Evolutionary conservation across 495 filamentous ascomycete species (phyloP), one percentile per base, ranked within the genome.

Genomic region (Coniosporium apollinis): DNA sequence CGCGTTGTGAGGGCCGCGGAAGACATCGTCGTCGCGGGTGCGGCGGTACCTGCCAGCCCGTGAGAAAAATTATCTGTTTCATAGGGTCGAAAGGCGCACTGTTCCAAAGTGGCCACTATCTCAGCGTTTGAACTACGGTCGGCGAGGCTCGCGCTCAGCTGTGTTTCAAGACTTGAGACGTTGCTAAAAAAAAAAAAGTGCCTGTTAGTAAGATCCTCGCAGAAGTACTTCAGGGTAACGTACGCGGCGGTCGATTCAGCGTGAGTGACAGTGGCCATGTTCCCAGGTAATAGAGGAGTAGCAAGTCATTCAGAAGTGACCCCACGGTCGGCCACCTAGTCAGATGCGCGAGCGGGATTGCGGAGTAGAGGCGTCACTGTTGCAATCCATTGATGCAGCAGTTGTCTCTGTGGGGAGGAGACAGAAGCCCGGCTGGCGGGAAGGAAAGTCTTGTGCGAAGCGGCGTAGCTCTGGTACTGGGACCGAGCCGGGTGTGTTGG

Each of bases 1-100:
- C 14, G 82, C 78, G 54, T 71, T 68, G 39, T 77, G 69, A 46
- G 85, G 74, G 51, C 92, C 78, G 48, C 64, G 49, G 46, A 85
- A 75, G 33, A 92, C 72, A 20, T 74, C 66, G 43, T 68, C 66
- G 47, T 83, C 69, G 48, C 79, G 86, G 38, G 64, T 61, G 19
- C 66, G 52, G 39, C 82, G 79, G 53, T 76, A 77, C 39, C 79
- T 84, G 47, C 47, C 24, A 31, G 6, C n/a, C n/a, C n/a, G n/a
- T n/a, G n/a, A n/a, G n/a, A n/a, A n/a, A n/a, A n/a, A n/a, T n/a
- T n/a, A n/a, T n/a, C n/a, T n/a, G n/a, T n/a, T n/a, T n/a, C n/a
- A n/a, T n/a, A n/a, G n/a, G n/a, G n/a, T n/a, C n/a, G n/a, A n/a
- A n/a, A n/a, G n/a, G n/a, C n/a, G n/a, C n/a, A n/a, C n/a, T n/a